A percentile compares a stretch with the other conserved stretches of the same genome.
These are phyloP conservation scores for Aspergillus caelatus DNA, from an alignment of 2,329 filamentous ascomycete genomes.

Conservation along the genomic window DNA sequence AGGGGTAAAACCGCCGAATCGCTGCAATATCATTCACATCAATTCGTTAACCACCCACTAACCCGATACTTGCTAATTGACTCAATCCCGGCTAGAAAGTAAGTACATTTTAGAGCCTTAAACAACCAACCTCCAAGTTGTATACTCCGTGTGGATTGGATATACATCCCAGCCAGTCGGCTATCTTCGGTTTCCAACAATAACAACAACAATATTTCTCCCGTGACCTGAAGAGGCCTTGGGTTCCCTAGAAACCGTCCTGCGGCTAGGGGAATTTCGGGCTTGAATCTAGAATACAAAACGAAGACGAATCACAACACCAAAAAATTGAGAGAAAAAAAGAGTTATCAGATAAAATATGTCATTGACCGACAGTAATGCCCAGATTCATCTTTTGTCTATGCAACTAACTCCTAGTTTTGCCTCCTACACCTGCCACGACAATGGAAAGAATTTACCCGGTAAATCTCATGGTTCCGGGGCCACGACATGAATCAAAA, in stretches of 20 bases:
- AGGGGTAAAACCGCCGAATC: background rate
- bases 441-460: slow-evolving; percentile 2
- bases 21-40: background rate
- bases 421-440: slow-evolving; percentile 6
- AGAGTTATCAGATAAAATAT: background rate
- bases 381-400: slow-evolving; percentile 10
- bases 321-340: background rate
- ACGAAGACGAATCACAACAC: background rate
- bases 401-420: slow-evolving; percentile 14
- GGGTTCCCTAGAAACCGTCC: background rate
- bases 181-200: background rate
- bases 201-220: background rate
- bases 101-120: background rate
- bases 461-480: slow-evolving; percentile 3
- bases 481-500: slow-evolving; percentile 1
- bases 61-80: background rate
- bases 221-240: background rate
- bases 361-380: background rate
- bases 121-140: background rate
- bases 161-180: background rate
- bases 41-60: background rate
- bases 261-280: slow-evolving; percentile 3
- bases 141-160: background rate
- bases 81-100: background rate
- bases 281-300: background rate